Conservation (phyloP, 169 alveolate species). For the Plasmodium gallinaceum region DNA sequence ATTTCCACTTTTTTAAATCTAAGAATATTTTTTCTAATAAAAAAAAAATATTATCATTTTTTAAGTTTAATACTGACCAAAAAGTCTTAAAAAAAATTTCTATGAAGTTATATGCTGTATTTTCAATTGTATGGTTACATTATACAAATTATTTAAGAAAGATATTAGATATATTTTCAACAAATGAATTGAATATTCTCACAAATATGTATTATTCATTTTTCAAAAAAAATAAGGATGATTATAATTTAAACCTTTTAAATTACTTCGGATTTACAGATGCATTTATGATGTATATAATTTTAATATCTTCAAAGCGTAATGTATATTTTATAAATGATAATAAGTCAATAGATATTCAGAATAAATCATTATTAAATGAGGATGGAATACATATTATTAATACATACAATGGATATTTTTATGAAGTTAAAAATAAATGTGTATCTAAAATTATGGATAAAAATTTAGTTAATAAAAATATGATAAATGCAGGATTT, state of each 20-base stretch:
- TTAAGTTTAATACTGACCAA: conserved; percentile 60
- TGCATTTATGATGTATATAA: conserved; percentile 37
- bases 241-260: conserved; percentile 37
- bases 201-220: conserved; percentile 43
- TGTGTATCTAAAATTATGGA: conserved; percentile 18
- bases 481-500: conserved; percentile 51
- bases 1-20: conserved; percentile 31
- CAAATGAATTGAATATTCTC: conserved; percentile 24
- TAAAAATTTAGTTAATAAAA: background rate
- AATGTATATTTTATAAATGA: conserved; percentile 46
- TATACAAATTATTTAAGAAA: conserved; percentile 72
- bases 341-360: conserved; percentile 26
- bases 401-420: conserved; percentile 25
- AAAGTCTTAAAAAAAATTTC: conserved; percentile 43
- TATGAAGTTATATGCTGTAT: conserved; percentile 50
- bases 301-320: conserved; percentile 1
- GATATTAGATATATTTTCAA: conserved; percentile 49
- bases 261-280: conserved; percentile 69
- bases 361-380: conserved; percentile 11
- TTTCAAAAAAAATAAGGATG: conserved; percentile 33
- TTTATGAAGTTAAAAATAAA: conserved; percentile 6
- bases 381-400: conserved; percentile 23
- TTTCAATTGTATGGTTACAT: conserved; percentile 69
- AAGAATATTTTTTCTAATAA: conserved; percentile 35
- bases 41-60: conserved; percentile 39